phyloP scores from a whole-genome alignment of 345 rosid species.

The Euphorbia tirucalli region DNA sequence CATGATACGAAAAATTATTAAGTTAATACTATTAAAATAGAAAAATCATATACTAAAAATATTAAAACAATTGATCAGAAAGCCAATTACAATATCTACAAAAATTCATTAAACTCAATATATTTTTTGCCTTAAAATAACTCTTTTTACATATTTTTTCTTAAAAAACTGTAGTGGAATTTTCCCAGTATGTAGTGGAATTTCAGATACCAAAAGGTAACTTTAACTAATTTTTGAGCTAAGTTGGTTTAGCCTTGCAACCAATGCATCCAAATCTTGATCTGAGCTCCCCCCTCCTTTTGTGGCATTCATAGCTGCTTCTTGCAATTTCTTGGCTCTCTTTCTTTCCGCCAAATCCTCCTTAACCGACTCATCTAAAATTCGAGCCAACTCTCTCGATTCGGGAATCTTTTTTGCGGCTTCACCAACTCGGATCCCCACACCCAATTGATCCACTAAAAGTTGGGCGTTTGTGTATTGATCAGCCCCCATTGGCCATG shows the following conservation, averaged over 20 bases:
- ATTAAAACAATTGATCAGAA: no score
- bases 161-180: no score
- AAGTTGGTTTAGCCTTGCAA: conserved; percentile 12
- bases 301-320: conserved; percentile 44
- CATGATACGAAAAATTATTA: no score
- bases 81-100: no score
- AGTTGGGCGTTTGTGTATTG: conserved; percentile 46
- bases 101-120: no score
- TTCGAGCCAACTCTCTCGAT: conserved; percentile 32
- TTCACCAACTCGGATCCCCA: conserved; percentile 48
- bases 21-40: no score
- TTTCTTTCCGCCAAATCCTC: conserved; percentile 25
- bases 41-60: no score
- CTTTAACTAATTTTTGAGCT: no score
- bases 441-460: conserved; percentile 50
- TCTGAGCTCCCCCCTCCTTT: conserved; percentile 50
- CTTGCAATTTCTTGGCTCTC: conserved; percentile 24
- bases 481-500: conserved; percentile 70
- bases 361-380: conserved; percentile 33
- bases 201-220: no score
- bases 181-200: no score
- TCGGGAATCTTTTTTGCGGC: conserved; percentile 38
- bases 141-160: no score
- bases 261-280: conserved; percentile 46
- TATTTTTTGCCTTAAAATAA: no score